A percentile compares a stretch with the other conserved stretches of the same genome.
phyloP scores from a whole-genome alignment of 805 yeast genomes.

The Suhomyces faveliae region DNA sequence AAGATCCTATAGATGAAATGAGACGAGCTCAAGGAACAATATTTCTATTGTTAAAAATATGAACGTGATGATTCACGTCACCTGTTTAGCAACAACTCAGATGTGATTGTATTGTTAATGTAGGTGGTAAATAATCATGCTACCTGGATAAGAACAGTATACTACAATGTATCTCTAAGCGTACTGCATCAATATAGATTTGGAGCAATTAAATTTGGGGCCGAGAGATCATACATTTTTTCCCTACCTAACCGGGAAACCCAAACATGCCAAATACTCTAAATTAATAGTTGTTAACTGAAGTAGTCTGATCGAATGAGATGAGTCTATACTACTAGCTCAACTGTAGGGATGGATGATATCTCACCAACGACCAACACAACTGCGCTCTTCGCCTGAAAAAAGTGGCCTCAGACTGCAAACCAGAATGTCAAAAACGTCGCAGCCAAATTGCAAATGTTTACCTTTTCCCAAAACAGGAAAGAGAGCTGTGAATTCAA shows the following conservation, averaged over 20 bases:
- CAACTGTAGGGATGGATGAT: not conserved
- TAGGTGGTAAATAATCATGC: not conserved
- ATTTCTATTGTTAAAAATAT: not conserved
- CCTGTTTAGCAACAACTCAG: not conserved
- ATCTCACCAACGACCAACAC: too few species aligned
- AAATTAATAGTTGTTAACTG: too few species aligned
- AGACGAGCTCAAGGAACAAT: not conserved
- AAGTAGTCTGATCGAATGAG: too few species aligned
- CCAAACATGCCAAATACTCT: not conserved
- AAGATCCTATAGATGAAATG: not conserved
- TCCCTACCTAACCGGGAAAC: not conserved
- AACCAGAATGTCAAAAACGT: constrained; percentile 2
- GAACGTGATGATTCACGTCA: not conserved
- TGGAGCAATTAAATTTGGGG: not conserved
- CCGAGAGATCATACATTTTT: not conserved
- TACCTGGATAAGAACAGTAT: not conserved
- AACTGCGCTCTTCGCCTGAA: not conserved
- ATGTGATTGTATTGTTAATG: not conserved
- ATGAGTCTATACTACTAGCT: not conserved
- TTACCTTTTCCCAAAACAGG: constrained; percentile 24
- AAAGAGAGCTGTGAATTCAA: constrained; percentile 9
- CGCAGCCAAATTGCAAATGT: constrained; percentile 17
- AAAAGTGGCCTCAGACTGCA: too few species aligned
- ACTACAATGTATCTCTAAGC: not conserved
- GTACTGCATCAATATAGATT: not conserved